Evolutionary conservation across 306 rosid species (phyloP), one percentile per base, ranked within the genome.

Genomic region (Rosa lucieae): DNA sequence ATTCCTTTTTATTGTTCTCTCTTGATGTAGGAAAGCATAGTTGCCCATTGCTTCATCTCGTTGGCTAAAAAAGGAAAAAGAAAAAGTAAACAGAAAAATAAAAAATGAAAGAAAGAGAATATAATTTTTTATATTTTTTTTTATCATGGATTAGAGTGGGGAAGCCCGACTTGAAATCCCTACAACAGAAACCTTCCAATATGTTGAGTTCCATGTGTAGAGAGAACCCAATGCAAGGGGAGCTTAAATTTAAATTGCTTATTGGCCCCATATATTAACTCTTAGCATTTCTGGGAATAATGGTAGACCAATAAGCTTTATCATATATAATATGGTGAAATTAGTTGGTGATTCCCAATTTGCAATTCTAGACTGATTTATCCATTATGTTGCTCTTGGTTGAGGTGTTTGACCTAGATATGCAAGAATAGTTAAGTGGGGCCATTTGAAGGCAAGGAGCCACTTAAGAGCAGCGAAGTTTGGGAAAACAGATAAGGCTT

Each of bases 351-450:
- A 21, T 21, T 11, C 73, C 39, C 14, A 44, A 11, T 23, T 23
- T 70, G 15, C 53, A 44, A 44, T 44, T 70, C 10, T 70, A 21
- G 55, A n/a, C 10, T 26, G 53, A 52, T 70, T 12, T 21, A 13
- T 70, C 10, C 51, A 46, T 6, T 46, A 26, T 46, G 40, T 21
- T 7, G 11, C 18, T 46, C 42, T 70, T 70, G 11, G 74, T 23
- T 70, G 40, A 70, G 74, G 40, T 70, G 20, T 47, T 23, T 70
- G 74, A 47, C 42, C 74, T 23, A n/a, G 52, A 68, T 44, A n/a
- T 70, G 40, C 74, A n/a, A 70, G 53, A 68, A 70, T 13, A 46
- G 56, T 46, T 13, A 20, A 42, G 39, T 5, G 40, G 5, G 52
- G 73, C 35, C 37, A 42, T 68, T 20, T 68, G 32, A 68, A 23